Base-by-base conservation (phyloP, 2,329 filamentous ascomycete genomes). In the Verticillium tricorpus region DNA sequence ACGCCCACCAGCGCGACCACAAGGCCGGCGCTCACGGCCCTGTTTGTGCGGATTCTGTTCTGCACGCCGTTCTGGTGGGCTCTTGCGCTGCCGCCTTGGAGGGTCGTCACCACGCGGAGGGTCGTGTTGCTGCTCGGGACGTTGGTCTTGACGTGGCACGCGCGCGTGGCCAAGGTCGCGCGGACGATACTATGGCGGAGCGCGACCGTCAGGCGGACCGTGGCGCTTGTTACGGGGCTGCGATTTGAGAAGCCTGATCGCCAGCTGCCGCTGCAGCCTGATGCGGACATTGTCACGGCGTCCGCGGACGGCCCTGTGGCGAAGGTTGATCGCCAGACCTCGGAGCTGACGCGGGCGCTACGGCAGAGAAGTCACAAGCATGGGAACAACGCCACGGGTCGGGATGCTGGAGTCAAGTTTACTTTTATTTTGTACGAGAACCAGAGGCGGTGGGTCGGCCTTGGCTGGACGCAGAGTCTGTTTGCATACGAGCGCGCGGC, bases 351-450 rank as follows among this genome's bases (percentile, higher is more conserved):
- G 50, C 81, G 77, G 66, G 80, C 77, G 11, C 73, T 79, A 37
- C 73, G 72, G 31, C 69, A 73, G 39, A 69, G 72, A 32, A 67
- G 66, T 15, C 67, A 68, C 57, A 63, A 61, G 37, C 65, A 65
- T n/a, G 63, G 66, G 5, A 66, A 67, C 37, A 68, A 70, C 25
- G 72, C 80, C 40, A 76, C 77, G 25, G 74, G 76, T n/a, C 82
- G 82, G 63, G 89, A 90, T 5, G 86, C 92, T 0, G 93, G 93
- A 1, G 91, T 99, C 15, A 91, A 93, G 55, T 99, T 99, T 71
- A 99, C 95, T 0, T 99, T 99, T 66, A 93, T 95, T 57, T 83
- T 99, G 2, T 98, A 93, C 70, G 95, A 99, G 74, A 99, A 99
- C 69, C 95, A 99, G 75, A 86, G 95, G 52, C 86, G 95, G 59